Percentiles rank a stretch among this genome's conserved stretches.
Conservation (phyloP, 2,329 filamentous ascomycete species). For the Trichoderma sp. region DNA sequence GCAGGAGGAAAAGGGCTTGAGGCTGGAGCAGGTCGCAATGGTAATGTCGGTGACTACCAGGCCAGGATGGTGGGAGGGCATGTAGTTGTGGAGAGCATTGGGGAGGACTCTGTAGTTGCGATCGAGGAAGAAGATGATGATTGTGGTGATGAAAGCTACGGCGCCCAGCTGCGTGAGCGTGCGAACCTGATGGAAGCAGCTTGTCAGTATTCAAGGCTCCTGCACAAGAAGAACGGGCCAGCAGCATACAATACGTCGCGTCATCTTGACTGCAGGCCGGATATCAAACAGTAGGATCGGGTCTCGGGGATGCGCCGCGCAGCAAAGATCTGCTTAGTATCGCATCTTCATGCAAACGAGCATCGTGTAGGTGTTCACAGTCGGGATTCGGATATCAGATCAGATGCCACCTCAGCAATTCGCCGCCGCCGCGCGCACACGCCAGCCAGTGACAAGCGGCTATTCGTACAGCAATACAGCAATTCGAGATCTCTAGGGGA, state of each 20-base stretch:
- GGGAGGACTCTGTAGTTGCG: slow-evolving; percentile 85
- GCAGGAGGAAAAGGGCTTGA: slow-evolving; percentile 75
- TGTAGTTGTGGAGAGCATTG: slow-evolving; percentile 78
- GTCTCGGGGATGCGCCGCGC: slow-evolving; percentile 5
- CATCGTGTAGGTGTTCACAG: not conserved
- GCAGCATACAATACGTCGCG: slow-evolving; percentile 38
- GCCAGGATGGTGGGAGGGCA: slow-evolving; percentile 81
- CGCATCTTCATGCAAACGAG: slow-evolving; percentile 16
- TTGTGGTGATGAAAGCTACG: slow-evolving; percentile 62
- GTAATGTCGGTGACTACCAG: slow-evolving; percentile 83
- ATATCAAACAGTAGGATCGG: not conserved
- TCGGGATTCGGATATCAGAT: not conserved
- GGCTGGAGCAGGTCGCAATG: slow-evolving; percentile 69
- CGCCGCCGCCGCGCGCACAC: not conserved
- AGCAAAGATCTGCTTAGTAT: slow-evolving; percentile 16
- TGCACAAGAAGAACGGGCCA: not conserved
- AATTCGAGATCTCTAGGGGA: not conserved
- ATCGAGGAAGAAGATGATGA: slow-evolving; percentile 80
- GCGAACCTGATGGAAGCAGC: slow-evolving; percentile 46
- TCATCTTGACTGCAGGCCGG: slow-evolving; percentile 30
- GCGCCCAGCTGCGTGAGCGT: slow-evolving; percentile 74
- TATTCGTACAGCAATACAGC: not conserved
- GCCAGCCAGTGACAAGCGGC: not conserved
- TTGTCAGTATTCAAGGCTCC: not conserved
- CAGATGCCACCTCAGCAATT: not conserved